Evolutionary conservation across 352 stramenopile genomes (phyloP).

Genomic region (Elongisporangium prolatum): DNA sequence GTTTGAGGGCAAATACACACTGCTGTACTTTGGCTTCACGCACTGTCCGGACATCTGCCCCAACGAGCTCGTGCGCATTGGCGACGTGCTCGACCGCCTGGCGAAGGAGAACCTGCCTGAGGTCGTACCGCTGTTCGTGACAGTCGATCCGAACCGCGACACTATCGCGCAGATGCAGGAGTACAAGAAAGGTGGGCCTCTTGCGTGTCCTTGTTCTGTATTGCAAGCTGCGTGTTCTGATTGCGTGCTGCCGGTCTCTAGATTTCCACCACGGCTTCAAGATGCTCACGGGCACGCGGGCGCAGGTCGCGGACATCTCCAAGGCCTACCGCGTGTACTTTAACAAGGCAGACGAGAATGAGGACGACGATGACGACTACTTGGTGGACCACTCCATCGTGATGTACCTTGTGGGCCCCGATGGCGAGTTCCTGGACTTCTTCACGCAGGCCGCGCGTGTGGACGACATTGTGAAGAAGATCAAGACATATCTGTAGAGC

Average conservation of each 20-base stretch:
- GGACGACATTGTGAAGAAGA: conserved; percentile 93
- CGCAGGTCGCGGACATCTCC: conserved; percentile 95
- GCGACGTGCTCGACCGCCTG: conserved; percentile 92
- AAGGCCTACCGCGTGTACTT: conserved; percentile 99
- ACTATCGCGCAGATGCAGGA: conserved; percentile 94
- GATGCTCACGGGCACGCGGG: conserved; percentile 90
- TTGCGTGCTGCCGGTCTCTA: too few species aligned
- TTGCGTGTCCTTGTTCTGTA: neutral
- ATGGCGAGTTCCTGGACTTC: conserved; percentile 98
- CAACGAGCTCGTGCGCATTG: conserved; percentile 98
- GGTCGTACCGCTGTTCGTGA: conserved; percentile 95
- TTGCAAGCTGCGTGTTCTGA: conserved; percentile 3
- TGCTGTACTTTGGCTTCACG: conserved; percentile 99
- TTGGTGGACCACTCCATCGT: conserved; percentile 99
- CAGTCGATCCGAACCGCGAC: conserved; percentile 96
- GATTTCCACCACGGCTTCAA: conserved; percentile 85
- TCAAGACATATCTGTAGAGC: conserved; percentile 73
- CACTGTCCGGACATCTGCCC: conserved; percentile 99
- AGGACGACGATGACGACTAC: conserved; percentile 98
- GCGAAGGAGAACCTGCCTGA: conserved; percentile 51
- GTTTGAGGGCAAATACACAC: conserved; percentile 92
- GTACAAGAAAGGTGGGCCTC: conserved; percentile 94
- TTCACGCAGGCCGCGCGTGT: conserved; percentile 97
- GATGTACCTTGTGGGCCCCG: conserved; percentile 96
- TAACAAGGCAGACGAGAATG: conserved; percentile 93